phyloP scores from a whole-genome alignment of 768 basidiomycete species.

The Xerocomellus intermedius region DNA sequence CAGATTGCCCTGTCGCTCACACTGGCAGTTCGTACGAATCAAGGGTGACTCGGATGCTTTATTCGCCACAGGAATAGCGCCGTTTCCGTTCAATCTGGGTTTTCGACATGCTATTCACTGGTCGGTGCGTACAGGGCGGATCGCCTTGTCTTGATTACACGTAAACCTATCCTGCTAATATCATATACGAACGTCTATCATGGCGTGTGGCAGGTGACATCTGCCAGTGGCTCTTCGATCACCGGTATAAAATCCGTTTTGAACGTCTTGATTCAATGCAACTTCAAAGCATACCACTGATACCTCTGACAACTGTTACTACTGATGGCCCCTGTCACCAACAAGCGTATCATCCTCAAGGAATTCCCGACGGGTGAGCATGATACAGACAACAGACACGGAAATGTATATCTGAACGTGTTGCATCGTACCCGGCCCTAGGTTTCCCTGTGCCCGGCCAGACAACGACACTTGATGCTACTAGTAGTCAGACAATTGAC shows the following conservation, averaged over 20 bases:
- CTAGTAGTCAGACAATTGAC: conserved; percentile 50
- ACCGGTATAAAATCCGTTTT: not conserved
- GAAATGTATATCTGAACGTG: not conserved
- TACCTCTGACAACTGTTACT: not conserved
- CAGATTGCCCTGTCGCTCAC: no score
- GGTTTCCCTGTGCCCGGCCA: conserved; percentile 33
- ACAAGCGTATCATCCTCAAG: conserved; percentile 37
- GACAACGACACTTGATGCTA: conserved; percentile 44
- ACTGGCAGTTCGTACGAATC: no score
- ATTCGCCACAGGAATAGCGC: no score
- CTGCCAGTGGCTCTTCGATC: no score
- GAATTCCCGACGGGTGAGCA: conserved; percentile 22
- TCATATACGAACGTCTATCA: no score
- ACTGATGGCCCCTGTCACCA: conserved; percentile 21
- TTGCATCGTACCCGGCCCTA: not conserved
- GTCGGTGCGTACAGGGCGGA: no score
- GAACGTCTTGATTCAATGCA: not conserved
- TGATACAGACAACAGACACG: not conserved
- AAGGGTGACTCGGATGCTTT: no score
- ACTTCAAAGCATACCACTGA: not conserved
- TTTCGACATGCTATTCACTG: no score
- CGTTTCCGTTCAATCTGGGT: no score
- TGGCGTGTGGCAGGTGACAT: no score
- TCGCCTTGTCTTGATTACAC: no score
- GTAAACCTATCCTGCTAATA: no score